Evolutionary conservation across 345 rosid species (phyloP), one percentile per base, ranked within the genome.

Genomic region (Salix arbutifolia): DNA sequence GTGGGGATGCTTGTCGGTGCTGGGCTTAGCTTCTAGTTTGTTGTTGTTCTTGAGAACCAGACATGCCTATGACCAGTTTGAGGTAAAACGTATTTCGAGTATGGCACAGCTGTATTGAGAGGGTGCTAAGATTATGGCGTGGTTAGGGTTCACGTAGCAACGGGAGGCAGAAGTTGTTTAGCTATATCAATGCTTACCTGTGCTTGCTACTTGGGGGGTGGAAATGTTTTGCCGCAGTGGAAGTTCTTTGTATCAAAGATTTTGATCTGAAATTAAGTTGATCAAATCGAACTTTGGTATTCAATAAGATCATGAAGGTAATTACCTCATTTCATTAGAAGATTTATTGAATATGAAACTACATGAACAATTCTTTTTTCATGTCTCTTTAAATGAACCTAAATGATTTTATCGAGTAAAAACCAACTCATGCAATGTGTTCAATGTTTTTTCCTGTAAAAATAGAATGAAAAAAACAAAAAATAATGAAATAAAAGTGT

Each of bases 1-100:
- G 90, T 94, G 99, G 97, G 99, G 97, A 5, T 89, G 86, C 85
- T 71, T 92, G n/a, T 90, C 97, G 6, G 67, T 91, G 61, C 31
- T 90, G 7, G 99, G 97, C 33, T 81, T 92, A 48, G 79, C 74
- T 37, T 90, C 83, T 11, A 91, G 94, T 61, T 64, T 89, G 77
- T 77, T 93, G 21, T 78, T 95, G 67, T 95, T 86, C 84, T 66
- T 89, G 40, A 90, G 94, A 84, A 95, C 99, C 35, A 90, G 87
- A 78, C 89, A 86, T 35, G 94, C 93, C 61, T 95, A 95, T 70
- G 89, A 92, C 67, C 90, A 78, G 61, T 90, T 91, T 7, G 97
- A 95, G 77, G 69, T 69, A 69, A 88, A 87, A 38, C 90, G 97
- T 8, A 70, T 73, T 38, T 40, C 80, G 50, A 46, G 50, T n/a